phyloP scores from a whole-genome alignment of 331 rosid genomes.

The Rosa hybrid region DNA sequence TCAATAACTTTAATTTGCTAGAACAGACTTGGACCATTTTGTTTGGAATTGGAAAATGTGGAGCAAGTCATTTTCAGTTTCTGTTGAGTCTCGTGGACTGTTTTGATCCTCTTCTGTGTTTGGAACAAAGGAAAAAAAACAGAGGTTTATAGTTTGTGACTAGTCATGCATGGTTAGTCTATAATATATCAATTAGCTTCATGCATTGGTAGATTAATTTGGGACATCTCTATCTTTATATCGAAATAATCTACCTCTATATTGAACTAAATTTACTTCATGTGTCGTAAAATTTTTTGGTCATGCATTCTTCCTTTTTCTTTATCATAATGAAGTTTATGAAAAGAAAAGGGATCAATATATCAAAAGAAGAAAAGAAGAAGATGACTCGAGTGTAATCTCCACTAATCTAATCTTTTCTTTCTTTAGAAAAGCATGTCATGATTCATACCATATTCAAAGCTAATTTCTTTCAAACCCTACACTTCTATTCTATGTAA shows the following conservation, averaged over 20 bases:
- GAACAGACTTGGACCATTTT: not conserved
- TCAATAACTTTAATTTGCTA: not conserved
- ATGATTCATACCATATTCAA: not conserved
- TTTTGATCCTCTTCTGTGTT: not conserved
- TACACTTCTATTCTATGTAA: not conserved
- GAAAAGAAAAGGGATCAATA: not conserved
- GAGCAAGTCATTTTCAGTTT: not conserved
- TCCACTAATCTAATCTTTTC: not conserved
- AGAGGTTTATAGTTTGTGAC: not conserved
- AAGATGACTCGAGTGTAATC: not conserved
- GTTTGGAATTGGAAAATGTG: not conserved
- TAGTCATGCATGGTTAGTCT: not conserved
- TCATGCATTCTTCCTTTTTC: not conserved
- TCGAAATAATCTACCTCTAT: too few species aligned
- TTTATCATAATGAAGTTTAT: not conserved
- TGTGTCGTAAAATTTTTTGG: not conserved
- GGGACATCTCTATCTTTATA: too few species aligned
- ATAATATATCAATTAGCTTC: not conserved
- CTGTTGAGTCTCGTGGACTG: not conserved
- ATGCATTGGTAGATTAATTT: not conserved
- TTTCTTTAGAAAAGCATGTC: conserved; percentile 5
- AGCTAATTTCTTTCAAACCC: not conserved
- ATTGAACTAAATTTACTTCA: not conserved
- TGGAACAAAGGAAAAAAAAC: not conserved
- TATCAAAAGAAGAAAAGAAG: not conserved